Conservation (phyloP, 2,329 filamentous ascomycete species). For the Fusarium tanahbumbuense region DNA sequence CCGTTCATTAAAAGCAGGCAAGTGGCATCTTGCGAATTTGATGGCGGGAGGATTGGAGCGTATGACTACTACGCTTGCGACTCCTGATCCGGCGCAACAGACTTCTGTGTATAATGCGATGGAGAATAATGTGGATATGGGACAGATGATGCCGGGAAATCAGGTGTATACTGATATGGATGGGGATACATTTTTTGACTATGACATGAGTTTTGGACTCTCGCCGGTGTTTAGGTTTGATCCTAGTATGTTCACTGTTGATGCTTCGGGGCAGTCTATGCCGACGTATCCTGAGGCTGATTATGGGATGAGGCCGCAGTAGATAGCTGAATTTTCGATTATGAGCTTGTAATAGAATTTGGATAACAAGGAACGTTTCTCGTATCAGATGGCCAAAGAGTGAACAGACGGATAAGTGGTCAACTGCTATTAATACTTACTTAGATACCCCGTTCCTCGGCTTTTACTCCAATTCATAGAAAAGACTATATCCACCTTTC, state of each 20-base stretch:
- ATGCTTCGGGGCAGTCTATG: constrained; percentile 40
- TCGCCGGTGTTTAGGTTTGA: constrained; percentile 47
- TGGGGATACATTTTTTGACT: constrained; percentile 45
- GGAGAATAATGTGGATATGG: constrained; percentile 35
- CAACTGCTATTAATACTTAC: background rate
- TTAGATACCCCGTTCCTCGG: background rate
- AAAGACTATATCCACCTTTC: background rate
- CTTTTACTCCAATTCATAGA: background rate
- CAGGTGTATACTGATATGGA: constrained; percentile 43
- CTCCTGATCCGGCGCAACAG: constrained; percentile 26
- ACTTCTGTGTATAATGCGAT: constrained; percentile 18
- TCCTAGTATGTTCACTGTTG: constrained; percentile 43
- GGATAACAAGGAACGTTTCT: background rate
- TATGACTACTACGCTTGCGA: constrained; percentile 46
- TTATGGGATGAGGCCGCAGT: constrained; percentile 38
- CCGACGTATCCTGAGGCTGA: constrained; percentile 42
- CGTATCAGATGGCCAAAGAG: too few relatives aligned
- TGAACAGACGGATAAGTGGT: constrained; percentile 1
- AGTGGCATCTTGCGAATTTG: constrained; percentile 61
- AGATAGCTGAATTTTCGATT: constrained; percentile 12
- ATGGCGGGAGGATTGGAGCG: constrained; percentile 61
- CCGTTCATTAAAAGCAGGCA: constrained; percentile 55
- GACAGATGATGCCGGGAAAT: constrained; percentile 35
- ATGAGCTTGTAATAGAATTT: background rate
- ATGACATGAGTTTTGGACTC: constrained; percentile 48